phyloP scores from a whole-genome alignment of 2,329 filamentous ascomycete species.

The Fusarium lyarnte region DNA sequence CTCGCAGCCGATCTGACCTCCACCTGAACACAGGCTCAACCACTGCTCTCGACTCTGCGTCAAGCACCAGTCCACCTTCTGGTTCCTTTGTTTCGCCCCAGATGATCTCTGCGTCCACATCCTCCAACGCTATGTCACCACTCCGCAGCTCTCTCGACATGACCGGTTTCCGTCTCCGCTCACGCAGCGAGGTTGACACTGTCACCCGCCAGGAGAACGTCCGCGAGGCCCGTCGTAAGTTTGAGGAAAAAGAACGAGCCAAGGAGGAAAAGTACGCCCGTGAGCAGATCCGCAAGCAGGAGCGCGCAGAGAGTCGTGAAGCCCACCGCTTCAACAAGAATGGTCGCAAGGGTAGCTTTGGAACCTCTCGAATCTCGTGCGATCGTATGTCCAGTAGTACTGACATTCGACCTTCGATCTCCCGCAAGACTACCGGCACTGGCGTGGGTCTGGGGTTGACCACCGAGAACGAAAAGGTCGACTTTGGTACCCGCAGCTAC shows the following conservation, averaged over 20 bases:
- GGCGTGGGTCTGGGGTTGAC: constrained; percentile 27
- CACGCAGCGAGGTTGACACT: constrained; percentile 68
- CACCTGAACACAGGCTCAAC: constrained; percentile 49
- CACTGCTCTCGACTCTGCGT: constrained; percentile 39
- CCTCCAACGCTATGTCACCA: constrained; percentile 57
- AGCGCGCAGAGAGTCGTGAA: constrained; percentile 67
- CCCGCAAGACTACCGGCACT: constrained; percentile 43
- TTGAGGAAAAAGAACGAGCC: constrained; percentile 67
- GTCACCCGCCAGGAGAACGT: constrained; percentile 65
- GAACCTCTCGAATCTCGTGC: constrained; percentile 46
- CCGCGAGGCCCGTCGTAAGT: constrained; percentile 69
- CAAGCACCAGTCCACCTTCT: constrained; percentile 43
- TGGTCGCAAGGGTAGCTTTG: constrained; percentile 53
- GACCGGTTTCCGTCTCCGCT: constrained; percentile 66
- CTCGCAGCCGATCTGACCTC: constrained; percentile 59
- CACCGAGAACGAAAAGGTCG: constrained; percentile 53
- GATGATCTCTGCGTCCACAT: constrained; percentile 40
- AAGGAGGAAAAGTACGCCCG: constrained; percentile 72
- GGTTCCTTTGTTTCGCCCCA: constrained; percentile 40
- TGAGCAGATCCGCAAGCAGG: constrained; percentile 66
- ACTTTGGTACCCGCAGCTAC: constrained; percentile 59
- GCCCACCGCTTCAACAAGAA: constrained; percentile 61
- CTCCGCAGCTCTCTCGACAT: constrained; percentile 68
- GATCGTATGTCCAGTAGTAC: constrained; percentile 47
- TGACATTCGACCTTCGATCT: constrained; percentile 43